Percentiles rank a stretch among this genome's conserved stretches.
Conservation (phyloP, 1,284 basidiomycete species). For the Ganoderma boninense region DNA sequence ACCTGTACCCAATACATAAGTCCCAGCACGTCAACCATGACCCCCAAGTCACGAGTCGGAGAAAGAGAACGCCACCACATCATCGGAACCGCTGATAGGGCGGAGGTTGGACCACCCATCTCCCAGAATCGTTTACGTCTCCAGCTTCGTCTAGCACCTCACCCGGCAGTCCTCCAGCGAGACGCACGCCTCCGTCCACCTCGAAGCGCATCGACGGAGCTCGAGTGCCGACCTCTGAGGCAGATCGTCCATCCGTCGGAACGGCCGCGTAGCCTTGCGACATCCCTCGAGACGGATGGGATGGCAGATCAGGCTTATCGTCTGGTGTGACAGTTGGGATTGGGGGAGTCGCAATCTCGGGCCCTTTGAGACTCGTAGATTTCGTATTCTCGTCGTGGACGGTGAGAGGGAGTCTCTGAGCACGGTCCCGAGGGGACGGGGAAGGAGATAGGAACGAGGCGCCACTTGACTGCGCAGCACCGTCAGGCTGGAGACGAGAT, state of each 20-base stretch:
- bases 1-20: no score
- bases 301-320: no score
- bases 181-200: not conserved
- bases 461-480: not conserved
- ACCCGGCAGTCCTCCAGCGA: not conserved
- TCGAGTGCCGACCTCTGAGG: not conserved
- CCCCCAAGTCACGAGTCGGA: not conserved
- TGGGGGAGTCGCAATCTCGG: no score
- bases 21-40: no score
- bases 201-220: not conserved
- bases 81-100: not conserved
- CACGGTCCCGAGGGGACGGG: not conserved
- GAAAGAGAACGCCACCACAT: not conserved
- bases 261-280: not conserved
- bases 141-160: not conserved
- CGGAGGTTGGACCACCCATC: constrained; percentile 1
- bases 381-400: not conserved
- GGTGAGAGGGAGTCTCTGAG: not conserved
- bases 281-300: not conserved
- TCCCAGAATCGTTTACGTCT: not conserved
- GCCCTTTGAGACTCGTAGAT: not conserved
- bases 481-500: not conserved
- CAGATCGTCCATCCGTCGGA: not conserved
- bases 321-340: no score
- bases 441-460: not conserved